Evolutionary conservation across 352 stramenopile species (phyloP).

Genomic region (Globisporangium viniferum): DNA sequence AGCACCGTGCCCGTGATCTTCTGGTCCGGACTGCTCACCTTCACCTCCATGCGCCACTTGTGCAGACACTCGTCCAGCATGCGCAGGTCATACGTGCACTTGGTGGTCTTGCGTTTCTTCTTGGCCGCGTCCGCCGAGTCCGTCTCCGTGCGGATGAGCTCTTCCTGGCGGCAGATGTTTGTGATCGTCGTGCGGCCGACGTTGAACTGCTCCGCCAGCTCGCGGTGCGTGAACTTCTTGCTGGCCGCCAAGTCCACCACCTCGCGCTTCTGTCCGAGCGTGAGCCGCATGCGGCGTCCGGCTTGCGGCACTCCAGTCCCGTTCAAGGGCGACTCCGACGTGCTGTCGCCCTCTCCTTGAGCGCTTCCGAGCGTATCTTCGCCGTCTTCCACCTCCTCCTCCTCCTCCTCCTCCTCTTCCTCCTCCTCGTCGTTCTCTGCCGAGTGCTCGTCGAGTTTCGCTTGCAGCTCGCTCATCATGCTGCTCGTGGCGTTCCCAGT

Average conservation of each 20-base stretch:
- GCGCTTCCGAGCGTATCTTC: neutral
- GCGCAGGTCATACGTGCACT: slow-evolving; percentile 79
- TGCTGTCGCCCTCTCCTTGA: neutral
- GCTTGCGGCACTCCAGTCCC: slow-evolving; percentile 21
- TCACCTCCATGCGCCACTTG: slow-evolving; percentile 87
- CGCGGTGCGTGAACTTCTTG: slow-evolving; percentile 84
- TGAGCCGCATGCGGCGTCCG: slow-evolving; percentile 66
- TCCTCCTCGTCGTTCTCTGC: slow-evolving; percentile 13
- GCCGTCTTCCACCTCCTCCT: slow-evolving; percentile 16
- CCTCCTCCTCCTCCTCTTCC: slow-evolving; percentile 9
- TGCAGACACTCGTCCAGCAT: slow-evolving; percentile 82
- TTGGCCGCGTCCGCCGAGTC: slow-evolving; percentile 82
- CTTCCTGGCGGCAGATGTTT: slow-evolving; percentile 83
- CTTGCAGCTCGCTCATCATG: slow-evolving; percentile 23
- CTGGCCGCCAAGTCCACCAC: slow-evolving; percentile 79
- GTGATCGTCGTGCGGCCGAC: slow-evolving; percentile 83
- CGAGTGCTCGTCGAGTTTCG: slow-evolving; percentile 18
- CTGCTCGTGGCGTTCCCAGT: neutral
- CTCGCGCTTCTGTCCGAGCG: slow-evolving; percentile 82
- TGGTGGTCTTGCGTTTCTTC: slow-evolving; percentile 86
- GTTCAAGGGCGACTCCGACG: neutral
- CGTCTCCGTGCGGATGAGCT: slow-evolving; percentile 81
- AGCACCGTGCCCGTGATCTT: slow-evolving; percentile 80
- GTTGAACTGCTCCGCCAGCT: slow-evolving; percentile 79
- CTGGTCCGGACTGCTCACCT: slow-evolving; percentile 70